A percentile compares a stretch with the other conserved stretches of the same genome.
phyloP scores from a whole-genome alignment of 2,329 filamentous ascomycete genomes.

The Fusarium abutilonis region DNA sequence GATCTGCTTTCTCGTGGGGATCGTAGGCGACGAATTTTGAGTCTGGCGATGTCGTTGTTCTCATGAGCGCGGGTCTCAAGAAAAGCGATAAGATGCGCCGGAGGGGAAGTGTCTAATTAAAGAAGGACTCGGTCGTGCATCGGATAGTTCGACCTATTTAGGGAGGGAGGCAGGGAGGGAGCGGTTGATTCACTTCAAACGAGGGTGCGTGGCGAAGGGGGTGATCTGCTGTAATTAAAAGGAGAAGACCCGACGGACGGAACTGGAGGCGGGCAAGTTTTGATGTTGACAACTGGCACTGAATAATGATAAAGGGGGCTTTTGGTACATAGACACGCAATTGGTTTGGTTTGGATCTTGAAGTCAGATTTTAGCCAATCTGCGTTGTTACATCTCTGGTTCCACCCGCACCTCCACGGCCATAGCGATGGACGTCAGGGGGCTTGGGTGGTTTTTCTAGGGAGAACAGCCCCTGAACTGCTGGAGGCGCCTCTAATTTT shows the following conservation, averaged over 20 bases:
- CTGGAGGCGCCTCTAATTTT: slow-evolving; percentile 37
- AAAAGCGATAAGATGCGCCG: slow-evolving; percentile 29
- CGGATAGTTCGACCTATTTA: slow-evolving; percentile 11
- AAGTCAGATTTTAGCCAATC: slow-evolving; percentile 35
- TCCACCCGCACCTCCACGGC: slow-evolving; percentile 18
- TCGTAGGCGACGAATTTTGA: slow-evolving; percentile 68
- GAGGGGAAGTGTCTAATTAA: slow-evolving; percentile 28
- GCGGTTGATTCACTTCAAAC: slow-evolving; percentile 11
- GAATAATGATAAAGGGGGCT: slow-evolving; percentile 35
- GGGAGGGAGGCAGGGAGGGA: slow-evolving; percentile 21
- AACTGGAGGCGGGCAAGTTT: slow-evolving; percentile 1
- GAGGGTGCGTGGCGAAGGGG: slow-evolving; percentile 32
- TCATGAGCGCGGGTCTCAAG: slow-evolving; percentile 58
- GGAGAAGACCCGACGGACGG: slow-evolving; percentile 5
- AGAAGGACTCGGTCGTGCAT: slow-evolving; percentile 46
- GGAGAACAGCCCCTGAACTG: slow-evolving; percentile 29
- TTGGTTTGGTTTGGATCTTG: slow-evolving; percentile 27
- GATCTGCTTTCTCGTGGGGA: slow-evolving; percentile 71
- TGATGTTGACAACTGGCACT: slow-evolving; percentile 16
- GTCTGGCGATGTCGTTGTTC: slow-evolving; percentile 71
- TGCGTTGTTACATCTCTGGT: slow-evolving; percentile 8
- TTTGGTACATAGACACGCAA: slow-evolving; percentile 24
- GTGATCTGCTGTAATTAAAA: slow-evolving; percentile 13
- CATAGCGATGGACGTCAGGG: slow-evolving; percentile 36
- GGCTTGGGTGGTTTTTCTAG: slow-evolving; percentile 16